Evolutionary conservation across 176 grass and related monocot genomes (phyloP).

Genomic region (Musa itinerans): DNA sequence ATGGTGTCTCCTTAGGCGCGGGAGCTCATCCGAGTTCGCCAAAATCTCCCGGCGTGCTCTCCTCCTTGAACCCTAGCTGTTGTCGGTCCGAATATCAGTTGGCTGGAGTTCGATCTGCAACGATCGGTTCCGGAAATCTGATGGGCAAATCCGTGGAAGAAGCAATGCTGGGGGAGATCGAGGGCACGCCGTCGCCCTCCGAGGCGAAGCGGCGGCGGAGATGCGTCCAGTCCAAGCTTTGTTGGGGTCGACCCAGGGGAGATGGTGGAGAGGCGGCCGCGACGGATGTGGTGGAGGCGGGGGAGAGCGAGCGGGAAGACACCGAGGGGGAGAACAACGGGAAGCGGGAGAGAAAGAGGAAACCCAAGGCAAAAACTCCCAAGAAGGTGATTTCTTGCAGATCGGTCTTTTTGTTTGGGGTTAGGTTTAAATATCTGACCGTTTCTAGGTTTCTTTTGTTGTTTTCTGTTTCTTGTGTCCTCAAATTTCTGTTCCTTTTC

Average conservation of each 20-base stretch:
- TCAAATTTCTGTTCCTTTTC: not conserved
- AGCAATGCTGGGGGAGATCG: not conserved
- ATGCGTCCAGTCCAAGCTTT: slow-evolving; percentile 57
- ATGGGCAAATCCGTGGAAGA: not conserved
- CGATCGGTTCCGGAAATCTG: not conserved
- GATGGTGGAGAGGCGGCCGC: slow-evolving; percentile 2
- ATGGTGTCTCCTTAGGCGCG: slow-evolving; percentile 43
- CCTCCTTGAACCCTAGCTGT: slow-evolving; percentile 25
- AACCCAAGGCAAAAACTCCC: slow-evolving; percentile 1
- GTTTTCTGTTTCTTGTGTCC: not conserved
- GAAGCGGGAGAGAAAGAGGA: slow-evolving; percentile 27
- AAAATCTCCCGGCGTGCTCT: slow-evolving; percentile 28
- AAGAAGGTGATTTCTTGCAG: slow-evolving; percentile 30
- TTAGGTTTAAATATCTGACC: not conserved
- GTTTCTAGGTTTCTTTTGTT: not conserved
- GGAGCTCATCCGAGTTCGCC: slow-evolving; percentile 61
- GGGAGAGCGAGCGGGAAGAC: not conserved
- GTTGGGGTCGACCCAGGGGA: slow-evolving; percentile 27
- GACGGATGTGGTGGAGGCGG: slow-evolving; percentile 8
- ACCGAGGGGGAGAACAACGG: slow-evolving; percentile 14
- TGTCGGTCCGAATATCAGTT: not conserved
- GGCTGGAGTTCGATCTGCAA: not conserved
- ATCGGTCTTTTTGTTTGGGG: not conserved
- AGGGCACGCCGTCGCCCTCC: slow-evolving; percentile 26
- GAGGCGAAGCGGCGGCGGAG: slow-evolving; percentile 21